Evolutionary conservation across 164 flowering plant species (phyloP).

Genomic region (Vitis labrusca): DNA sequence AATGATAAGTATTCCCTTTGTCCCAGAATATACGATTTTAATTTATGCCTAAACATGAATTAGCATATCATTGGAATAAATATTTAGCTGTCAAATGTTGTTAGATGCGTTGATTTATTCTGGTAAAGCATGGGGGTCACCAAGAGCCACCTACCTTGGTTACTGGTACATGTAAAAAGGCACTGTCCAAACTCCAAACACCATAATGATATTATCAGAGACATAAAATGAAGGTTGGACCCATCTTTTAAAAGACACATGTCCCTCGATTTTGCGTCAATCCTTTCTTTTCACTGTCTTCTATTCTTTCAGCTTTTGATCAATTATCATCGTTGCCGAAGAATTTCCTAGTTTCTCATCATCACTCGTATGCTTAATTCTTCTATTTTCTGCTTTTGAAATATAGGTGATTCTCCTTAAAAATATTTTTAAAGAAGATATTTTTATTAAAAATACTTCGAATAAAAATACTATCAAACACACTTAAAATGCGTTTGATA

Average conservation of each 20-base stretch:
- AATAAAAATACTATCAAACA: too few relatives aligned
- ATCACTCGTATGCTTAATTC: too few relatives aligned
- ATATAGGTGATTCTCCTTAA: too few relatives aligned
- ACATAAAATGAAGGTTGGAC: conserved; percentile 14
- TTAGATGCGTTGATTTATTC: too few relatives aligned
- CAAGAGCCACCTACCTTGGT: too few relatives aligned
- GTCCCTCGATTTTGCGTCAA: conserved; percentile 15
- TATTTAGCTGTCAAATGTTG: not conserved
- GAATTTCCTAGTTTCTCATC: too few relatives aligned
- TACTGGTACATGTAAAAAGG: not conserved
- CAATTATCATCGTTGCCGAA: not conserved
- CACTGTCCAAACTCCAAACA: not conserved
- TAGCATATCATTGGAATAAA: not conserved
- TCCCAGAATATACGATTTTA: not conserved
- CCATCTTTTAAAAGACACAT: conserved; percentile 10
- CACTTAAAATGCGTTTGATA: rapidly evolving
- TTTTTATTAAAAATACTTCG: too few relatives aligned
- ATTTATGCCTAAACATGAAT: not conserved
- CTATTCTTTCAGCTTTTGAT: not conserved
- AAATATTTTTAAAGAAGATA: too few relatives aligned
- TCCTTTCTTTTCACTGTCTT: conserved; percentile 16
- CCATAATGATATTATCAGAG: conserved; percentile 7
- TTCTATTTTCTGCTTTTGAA: too few relatives aligned
- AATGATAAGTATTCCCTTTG: not conserved
- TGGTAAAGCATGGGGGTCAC: too few relatives aligned